These are phyloP conservation scores for Anastatica hierochuntica DNA, from an alignment of 345 rosid genomes.

Conservation along the genomic window DNA sequence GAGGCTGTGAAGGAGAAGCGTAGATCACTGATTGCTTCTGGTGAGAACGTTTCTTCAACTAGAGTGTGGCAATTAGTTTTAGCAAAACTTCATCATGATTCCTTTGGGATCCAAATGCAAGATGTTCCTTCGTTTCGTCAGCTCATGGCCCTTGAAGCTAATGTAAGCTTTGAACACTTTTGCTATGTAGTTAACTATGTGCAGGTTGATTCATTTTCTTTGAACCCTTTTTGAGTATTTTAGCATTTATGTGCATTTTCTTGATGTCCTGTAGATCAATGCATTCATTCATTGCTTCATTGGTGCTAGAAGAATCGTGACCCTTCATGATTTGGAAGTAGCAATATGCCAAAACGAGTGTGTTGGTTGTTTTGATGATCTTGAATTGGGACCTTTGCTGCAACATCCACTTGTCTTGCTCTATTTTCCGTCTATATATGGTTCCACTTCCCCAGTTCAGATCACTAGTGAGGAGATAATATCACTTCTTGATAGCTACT, in stretches of 20 bases:
- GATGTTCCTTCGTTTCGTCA: conserved; percentile 53
- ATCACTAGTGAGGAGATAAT: conserved; percentile 60
- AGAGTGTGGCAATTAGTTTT: conserved; percentile 44
- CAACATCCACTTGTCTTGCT: conserved; percentile 59
- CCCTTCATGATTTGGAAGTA: conserved; percentile 67
- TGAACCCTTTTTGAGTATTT: background rate
- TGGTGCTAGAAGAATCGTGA: conserved; percentile 51
- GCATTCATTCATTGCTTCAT: conserved; percentile 82
- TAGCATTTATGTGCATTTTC: background rate
- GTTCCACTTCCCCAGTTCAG: conserved; percentile 36
- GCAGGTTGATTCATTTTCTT: background rate
- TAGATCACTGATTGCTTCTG: conserved; percentile 30
- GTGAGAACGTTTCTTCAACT: conserved; percentile 58
- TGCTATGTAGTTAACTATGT: background rate
- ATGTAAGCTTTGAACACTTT: conserved; percentile 29
- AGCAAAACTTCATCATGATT: conserved; percentile 36
- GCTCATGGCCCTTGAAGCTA: conserved; percentile 57
- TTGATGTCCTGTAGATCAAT: conserved; percentile 43
- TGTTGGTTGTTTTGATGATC: conserved; percentile 49
- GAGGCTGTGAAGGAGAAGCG: conserved; percentile 39
- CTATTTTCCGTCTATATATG: conserved; percentile 43
- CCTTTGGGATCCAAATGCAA: conserved; percentile 66
- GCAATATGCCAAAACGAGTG: conserved; percentile 66
- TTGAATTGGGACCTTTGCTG: conserved; percentile 68
- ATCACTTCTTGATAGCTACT: conserved; percentile 37